A percentile compares a stretch with the other conserved stretches of the same genome.
Conservation (phyloP, 2,329 filamentous ascomycete genomes). For the Fusarium nurragi region DNA sequence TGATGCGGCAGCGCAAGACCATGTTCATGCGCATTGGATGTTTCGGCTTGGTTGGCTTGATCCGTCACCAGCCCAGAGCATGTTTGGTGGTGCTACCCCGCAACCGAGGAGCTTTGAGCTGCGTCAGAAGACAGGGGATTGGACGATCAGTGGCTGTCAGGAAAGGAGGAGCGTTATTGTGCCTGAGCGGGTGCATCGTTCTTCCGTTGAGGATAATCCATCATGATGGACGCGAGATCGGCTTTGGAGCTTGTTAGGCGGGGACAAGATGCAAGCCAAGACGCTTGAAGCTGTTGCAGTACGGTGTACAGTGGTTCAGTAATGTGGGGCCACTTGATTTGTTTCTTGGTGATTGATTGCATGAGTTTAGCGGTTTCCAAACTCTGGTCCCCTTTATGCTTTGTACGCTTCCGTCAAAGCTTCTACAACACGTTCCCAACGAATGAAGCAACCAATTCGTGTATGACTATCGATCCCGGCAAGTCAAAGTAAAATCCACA, state of each 20-base stretch:
- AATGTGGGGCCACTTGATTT: conserved; percentile 16
- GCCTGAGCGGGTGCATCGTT: conserved; percentile 11
- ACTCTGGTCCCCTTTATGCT: not conserved
- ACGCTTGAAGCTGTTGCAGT: conserved; percentile 17
- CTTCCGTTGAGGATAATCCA: conserved; percentile 10
- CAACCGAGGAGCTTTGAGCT: conserved; percentile 37
- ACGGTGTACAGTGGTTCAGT: conserved; percentile 10
- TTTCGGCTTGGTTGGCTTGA: conserved; percentile 29
- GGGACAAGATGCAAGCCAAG: conserved; percentile 43
- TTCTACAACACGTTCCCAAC: not conserved
- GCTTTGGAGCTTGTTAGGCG: conserved; percentile 39
- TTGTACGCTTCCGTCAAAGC: not conserved
- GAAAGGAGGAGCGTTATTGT: conserved; percentile 15
- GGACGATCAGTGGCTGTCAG: conserved; percentile 25
- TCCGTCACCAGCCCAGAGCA: conserved; percentile 10
- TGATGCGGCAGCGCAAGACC: conserved; percentile 42
- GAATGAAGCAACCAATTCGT: not conserved
- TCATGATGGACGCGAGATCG: not conserved
- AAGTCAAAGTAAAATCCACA: too few species aligned
- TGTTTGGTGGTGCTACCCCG: conserved; percentile 39
- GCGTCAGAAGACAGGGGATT: conserved; percentile 41
- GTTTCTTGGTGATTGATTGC: conserved; percentile 1
- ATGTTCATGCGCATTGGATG: conserved; percentile 42
- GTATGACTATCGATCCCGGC: too few species aligned
- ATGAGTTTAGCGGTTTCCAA: conserved; percentile 9